Evolutionary conservation across 2,329 filamentous ascomycete species (phyloP), one percentile per base, ranked within the genome.

Genomic region (Clathrospora elynae): DNA sequence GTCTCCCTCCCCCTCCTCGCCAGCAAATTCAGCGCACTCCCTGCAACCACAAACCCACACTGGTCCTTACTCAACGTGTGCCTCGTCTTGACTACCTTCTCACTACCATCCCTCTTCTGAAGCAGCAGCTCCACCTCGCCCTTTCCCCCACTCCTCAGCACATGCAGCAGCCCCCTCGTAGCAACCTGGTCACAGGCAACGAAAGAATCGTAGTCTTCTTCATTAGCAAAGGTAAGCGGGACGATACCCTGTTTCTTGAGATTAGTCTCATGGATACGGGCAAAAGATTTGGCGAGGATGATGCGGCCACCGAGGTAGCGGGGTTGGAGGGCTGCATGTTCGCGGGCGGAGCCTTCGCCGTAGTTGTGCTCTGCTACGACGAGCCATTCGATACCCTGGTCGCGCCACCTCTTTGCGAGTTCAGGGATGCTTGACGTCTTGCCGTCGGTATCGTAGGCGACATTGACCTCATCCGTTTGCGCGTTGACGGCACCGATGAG

Each of bases 281-380:
- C 90, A 66, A 96, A 95, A 24, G 82, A 87, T 77, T 96, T 96
- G 42, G 86, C 79, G 12, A 95, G 79, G 44, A 96, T 90, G 64
- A 95, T 78, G 35, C 88, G 81, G 13, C 88, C 89, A 46, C 90
- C 91, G 2, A 96, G 84, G 73, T 91, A 95, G n/a, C 90, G 81
- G 2, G 90, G 91, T 71, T 96, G 90, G 23, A 96, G 78, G 1
- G 90, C 90, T 14, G 90, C 90, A 73, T 96, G 90, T 70, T 96
- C 90, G 54, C 90, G 82, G 2, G 90, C 90, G 36, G 86, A 90
- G 12, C 90, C 90, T 71, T 96, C 90, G 55, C 91, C 90, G 74
- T 96, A 96, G 79, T 99, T 99, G 75, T 95, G 90, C 76, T 99
- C 93, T 12, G 92, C 93, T 18, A 99, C 88, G 9, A 97, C 90